Percentiles rank a stretch among this genome's conserved stretches.
phyloP scores from a whole-genome alignment of 805 yeast species.

The Cyberlindnera samutprakarnensis region DNA sequence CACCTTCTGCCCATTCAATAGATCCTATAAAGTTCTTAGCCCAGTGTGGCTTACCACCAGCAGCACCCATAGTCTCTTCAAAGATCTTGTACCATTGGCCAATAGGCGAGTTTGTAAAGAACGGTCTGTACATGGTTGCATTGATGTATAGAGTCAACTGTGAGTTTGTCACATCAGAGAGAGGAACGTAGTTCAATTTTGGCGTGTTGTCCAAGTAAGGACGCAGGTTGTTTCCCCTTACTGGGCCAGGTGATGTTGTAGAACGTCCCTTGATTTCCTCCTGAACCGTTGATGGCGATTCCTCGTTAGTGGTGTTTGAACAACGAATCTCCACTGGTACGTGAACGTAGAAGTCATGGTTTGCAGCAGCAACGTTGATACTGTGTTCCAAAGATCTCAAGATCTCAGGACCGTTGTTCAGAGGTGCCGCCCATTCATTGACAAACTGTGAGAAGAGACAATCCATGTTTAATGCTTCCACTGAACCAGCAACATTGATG shows the following conservation, averaged over 20 bases:
- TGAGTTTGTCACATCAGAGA: constrained; percentile 44
- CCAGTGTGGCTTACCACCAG: constrained; percentile 97
- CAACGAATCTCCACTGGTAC: constrained; percentile 95
- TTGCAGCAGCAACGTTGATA: constrained; percentile 50
- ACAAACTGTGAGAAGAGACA: constrained; percentile 91
- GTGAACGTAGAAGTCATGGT: constrained; percentile 73
- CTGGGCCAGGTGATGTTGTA: constrained; percentile 59
- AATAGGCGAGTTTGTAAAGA: constrained; percentile 63
- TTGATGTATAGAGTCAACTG: constrained; percentile 83
- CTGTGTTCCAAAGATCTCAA: constrained; percentile 55
- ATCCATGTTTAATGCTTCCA: constrained; percentile 90
- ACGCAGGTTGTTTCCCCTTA: constrained; percentile 75
- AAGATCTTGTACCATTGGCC: constrained; percentile 78
- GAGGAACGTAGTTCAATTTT: constrained; percentile 45
- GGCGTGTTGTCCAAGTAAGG: constrained; percentile 84
- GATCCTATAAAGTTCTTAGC: constrained; percentile 88
- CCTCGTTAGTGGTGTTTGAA: constrained; percentile 70
- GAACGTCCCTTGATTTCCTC: constrained; percentile 48
- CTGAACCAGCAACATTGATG: constrained; percentile 69
- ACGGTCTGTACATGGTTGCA: constrained; percentile 97
- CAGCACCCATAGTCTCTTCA: constrained; percentile 67
- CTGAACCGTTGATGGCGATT: constrained; percentile 21
- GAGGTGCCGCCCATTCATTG: constrained; percentile 95
- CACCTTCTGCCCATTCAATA: constrained; percentile 23
- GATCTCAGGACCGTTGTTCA: constrained; percentile 67